Evolutionary conservation across 1,284 basidiomycete species (phyloP).

Genomic region (Boletus semigastroideus): DNA sequence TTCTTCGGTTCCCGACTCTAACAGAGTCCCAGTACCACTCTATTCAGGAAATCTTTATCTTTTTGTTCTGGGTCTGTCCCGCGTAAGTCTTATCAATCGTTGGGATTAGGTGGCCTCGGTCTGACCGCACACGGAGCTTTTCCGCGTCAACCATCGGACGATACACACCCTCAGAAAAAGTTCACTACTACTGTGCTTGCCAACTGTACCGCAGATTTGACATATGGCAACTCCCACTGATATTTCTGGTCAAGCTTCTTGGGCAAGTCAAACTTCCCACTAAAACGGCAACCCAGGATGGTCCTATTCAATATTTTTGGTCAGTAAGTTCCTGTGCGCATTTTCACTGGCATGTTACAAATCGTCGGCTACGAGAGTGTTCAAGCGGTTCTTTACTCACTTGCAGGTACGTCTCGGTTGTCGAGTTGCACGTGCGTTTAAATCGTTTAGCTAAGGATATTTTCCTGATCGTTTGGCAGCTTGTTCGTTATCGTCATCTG

Average conservation of each 20-base stretch:
- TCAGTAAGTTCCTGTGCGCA: conserved; percentile 6
- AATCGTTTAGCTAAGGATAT: neutral
- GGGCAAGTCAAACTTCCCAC: conserved; percentile 14
- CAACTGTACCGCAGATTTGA: conserved; percentile 4
- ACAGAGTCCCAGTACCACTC: too few species aligned
- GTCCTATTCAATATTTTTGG: conserved; percentile 13
- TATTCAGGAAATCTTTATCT: too few species aligned
- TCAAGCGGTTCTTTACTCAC: conserved; percentile 1
- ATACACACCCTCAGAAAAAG: too few species aligned
- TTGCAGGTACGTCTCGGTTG: conserved; percentile 5
- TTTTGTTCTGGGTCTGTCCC: too few species aligned
- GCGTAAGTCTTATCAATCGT: too few species aligned
- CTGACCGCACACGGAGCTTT: too few species aligned
- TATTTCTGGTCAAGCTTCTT: conserved; percentile 14
- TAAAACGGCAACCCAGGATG: conserved; percentile 13
- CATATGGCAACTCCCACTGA: neutral
- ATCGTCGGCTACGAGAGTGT: neutral
- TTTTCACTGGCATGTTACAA: conserved; percentile 7
- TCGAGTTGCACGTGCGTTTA: neutral
- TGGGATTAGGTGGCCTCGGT: too few species aligned
- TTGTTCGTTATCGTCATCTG: conserved; percentile 17
- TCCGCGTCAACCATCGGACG: too few species aligned
- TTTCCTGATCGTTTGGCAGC: conserved; percentile 17
- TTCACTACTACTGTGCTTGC: too few species aligned
- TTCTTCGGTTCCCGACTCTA: too few species aligned